Percentiles rank a stretch among this genome's conserved stretches.
These are phyloP conservation scores for Chondrus crispus DNA, from an alignment of 23 red algal species.

Conservation along the genomic window DNA sequence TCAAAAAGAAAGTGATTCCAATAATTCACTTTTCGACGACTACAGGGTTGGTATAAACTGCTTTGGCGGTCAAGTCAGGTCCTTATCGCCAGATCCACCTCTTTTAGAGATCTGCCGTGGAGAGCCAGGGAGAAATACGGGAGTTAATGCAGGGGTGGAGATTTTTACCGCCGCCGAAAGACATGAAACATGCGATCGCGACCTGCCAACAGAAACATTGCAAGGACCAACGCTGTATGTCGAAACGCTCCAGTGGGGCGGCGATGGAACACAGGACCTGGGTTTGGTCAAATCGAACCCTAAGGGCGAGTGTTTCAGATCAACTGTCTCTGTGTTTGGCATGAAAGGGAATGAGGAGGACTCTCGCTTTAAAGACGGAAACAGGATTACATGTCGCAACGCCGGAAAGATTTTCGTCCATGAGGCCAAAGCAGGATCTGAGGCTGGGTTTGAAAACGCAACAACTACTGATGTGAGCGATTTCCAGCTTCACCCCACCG, in stretches of 20 bases:
- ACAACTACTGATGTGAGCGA: too few relatives aligned
- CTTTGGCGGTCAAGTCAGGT: neutral
- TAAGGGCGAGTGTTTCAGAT: neutral
- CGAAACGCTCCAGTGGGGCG: too few relatives aligned
- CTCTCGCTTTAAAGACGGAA: neutral
- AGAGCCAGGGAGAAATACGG: neutral
- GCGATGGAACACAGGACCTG: too few relatives aligned
- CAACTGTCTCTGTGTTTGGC: neutral
- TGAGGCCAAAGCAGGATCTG: neutral
- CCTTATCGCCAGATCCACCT: conserved; percentile 1
- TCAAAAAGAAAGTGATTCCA: too few relatives aligned
- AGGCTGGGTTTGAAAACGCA: neutral
- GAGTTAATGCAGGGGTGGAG: neutral
- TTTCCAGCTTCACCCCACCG: neutral
- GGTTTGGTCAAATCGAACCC: too few relatives aligned
- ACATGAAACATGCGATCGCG: neutral
- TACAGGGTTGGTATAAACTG: conserved; percentile 30
- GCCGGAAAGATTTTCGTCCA: neutral
- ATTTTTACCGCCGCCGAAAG: conserved; percentile 11
- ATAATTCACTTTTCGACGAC: conserved; percentile 1
- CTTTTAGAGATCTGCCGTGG: neutral
- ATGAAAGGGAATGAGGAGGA: neutral
- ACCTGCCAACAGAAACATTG: neutral
- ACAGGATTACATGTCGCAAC: neutral
- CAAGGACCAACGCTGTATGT: neutral